Evolutionary conservation across 352 stramenopile genomes (phyloP), one percentile per base, ranked within the genome.

Genomic region (Phytophthora crassamura): DNA sequence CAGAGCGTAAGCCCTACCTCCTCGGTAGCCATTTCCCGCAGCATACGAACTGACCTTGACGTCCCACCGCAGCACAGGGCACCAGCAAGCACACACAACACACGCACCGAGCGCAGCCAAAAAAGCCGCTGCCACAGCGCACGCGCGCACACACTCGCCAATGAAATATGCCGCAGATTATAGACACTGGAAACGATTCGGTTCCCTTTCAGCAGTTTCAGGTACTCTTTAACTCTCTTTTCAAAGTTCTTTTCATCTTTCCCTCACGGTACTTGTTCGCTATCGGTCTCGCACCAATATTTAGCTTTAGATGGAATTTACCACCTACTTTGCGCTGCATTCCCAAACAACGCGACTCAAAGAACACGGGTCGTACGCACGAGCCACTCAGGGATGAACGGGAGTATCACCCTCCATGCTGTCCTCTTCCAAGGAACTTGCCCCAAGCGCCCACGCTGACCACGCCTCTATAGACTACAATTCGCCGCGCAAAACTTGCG

Each of bases 301-400:
- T 93, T 90, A 93, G 82, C 81, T 86, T 93, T 93, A 90, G 82
- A 92, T 92, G 80, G 78, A 90, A 92, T 90, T 93, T 93, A 90
- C 82, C 77, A 90, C 81, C 81, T 60, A 77, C 74, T 88, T 90
- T 75, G 78, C 88, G 76, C 77, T 89, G 74, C 83, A 94, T 89
- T 91, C 81, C 78, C 82, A 93, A 94, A 80, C 83, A 90, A 91
- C 78, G 80, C 81, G 79, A 91, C 83, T 92, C 78, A 69, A 90
- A 69, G 76, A 88, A 84, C 71, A 74, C 76, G 69, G 68, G 69
- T 78, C 66, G 74, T 80, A 87, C 66, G 53, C 62, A 61, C 55
- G 59, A 49, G 56, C 25, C 4, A 61, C 68, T 56, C 57, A 80
- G 69, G 61, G 70, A 88, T 71, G 72, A 74, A 92, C 85, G 82